phyloP scores from a whole-genome alignment of 169 alveolate genomes.

The Cryptosporidium sp. region DNA sequence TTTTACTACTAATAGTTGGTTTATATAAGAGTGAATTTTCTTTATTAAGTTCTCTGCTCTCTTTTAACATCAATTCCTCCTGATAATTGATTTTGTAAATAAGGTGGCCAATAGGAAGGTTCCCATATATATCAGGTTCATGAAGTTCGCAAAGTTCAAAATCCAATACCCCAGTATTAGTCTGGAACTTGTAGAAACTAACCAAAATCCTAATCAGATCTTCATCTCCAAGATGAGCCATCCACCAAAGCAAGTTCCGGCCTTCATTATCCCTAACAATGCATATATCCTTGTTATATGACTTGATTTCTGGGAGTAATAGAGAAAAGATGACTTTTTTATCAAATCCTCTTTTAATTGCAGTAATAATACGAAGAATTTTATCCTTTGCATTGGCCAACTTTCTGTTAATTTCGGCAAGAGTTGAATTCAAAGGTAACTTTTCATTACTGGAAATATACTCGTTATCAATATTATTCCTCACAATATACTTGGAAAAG shows the following conservation, averaged over 20 bases:
- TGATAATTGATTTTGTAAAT: conserved; percentile 10
- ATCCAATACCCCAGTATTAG: conserved; percentile 38
- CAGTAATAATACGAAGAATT: conserved; percentile 53
- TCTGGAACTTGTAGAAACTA: conserved; percentile 42
- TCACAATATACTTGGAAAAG: conserved; percentile 16
- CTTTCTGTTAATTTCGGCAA: conserved; percentile 15
- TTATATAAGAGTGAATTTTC: neutral
- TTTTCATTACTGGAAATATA: neutral
- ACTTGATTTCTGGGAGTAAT: conserved; percentile 27
- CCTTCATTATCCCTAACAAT: conserved; percentile 49
- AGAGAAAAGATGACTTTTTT: conserved; percentile 33
- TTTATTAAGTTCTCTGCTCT: neutral
- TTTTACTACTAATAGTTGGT: neutral
- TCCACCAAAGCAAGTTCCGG: conserved; percentile 62
- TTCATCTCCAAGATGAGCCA: conserved; percentile 48
- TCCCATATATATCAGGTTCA: conserved; percentile 69
- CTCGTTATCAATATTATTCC: conserved; percentile 41
- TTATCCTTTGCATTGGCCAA: conserved; percentile 48
- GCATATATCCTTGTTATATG: conserved; percentile 44
- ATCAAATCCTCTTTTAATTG: conserved; percentile 37
- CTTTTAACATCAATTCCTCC: neutral
- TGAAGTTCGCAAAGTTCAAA: conserved; percentile 50
- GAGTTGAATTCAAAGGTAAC: conserved; percentile 13
- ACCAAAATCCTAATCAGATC: conserved; percentile 14
- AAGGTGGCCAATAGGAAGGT: conserved; percentile 53